Evolutionary conservation across 2,329 filamentous ascomycete species (phyloP).

Genomic region (Neophaeococcomyces mojaviensis): DNA sequence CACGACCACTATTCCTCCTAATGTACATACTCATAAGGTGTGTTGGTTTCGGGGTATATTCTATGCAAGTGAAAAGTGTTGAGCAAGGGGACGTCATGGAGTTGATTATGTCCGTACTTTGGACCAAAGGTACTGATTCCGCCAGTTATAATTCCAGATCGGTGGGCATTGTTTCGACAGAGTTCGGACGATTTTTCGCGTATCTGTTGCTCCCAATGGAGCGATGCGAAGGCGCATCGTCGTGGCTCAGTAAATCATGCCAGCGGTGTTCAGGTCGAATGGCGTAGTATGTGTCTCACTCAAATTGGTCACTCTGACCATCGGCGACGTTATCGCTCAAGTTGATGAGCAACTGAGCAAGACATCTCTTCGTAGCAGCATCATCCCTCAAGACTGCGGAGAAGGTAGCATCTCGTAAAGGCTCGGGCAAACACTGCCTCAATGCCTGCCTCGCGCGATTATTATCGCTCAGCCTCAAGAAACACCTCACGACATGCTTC

Average conservation of each 20-base stretch:
- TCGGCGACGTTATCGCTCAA: conserved; percentile 79
- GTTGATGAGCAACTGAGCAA: conserved; percentile 95
- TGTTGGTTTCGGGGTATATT: conserved; percentile 9
- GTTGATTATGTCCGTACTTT: not conserved
- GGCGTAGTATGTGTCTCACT: too few species aligned
- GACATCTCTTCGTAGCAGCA: conserved; percentile 92
- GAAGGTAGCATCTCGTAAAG: conserved; percentile 97
- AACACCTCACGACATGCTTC: conserved; percentile 96
- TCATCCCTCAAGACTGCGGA: conserved; percentile 93
- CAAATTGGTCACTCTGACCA: conserved; percentile 22
- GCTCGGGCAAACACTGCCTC: conserved; percentile 90
- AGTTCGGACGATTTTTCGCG: not conserved
- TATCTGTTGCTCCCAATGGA: not conserved
- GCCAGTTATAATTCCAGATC: not conserved
- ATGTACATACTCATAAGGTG: too few species aligned
- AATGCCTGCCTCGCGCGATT: conserved; percentile 90
- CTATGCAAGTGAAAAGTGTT: conserved; percentile 2
- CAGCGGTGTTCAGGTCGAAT: too few species aligned
- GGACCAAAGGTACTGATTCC: not conserved
- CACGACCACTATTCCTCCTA: not conserved
- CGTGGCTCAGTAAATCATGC: too few species aligned
- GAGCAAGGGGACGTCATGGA: not conserved
- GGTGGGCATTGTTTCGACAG: too few species aligned
- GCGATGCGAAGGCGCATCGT: not conserved
- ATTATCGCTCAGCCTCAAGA: conserved; percentile 94